Percentiles rank a stretch among this genome's conserved stretches.
Conservation (phyloP, 2,329 filamentous ascomycete species). For the Cercospora brassicicola region DNA sequence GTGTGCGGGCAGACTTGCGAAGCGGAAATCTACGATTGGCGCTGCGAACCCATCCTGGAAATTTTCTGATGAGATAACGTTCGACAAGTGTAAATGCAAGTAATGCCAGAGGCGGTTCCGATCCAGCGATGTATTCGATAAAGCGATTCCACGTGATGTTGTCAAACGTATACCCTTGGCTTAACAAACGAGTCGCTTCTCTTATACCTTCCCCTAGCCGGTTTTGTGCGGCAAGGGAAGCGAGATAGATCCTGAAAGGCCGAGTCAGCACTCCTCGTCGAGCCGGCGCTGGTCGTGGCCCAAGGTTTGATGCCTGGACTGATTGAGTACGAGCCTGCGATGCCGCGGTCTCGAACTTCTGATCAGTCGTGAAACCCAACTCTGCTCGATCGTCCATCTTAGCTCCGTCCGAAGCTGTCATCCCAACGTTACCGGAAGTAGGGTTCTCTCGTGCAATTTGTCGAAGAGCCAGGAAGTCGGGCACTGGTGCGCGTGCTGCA, state of each 20-base stretch:
- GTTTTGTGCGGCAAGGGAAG: conserved; percentile 54
- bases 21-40: conserved; percentile 36
- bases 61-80: conserved; percentile 71
- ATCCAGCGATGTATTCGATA: conserved; percentile 62
- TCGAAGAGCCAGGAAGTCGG: conserved; percentile 19
- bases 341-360: not conserved
- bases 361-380: conserved; percentile 16
- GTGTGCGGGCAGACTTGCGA: conserved; percentile 29
- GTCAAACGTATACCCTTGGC: conserved; percentile 71
- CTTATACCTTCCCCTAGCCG: conserved; percentile 41
- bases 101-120: conserved; percentile 50
- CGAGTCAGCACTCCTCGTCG: conserved; percentile 44
- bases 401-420: not conserved
- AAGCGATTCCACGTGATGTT: conserved; percentile 72
- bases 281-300: conserved; percentile 21
- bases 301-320: not conserved
- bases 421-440: not conserved
- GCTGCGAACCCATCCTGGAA: conserved; percentile 66
- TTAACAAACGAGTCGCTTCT: conserved; percentile 58
- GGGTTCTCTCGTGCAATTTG: not conserved
- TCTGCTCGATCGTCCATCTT: conserved; percentile 18
- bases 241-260: conserved; percentile 55
- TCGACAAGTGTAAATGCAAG: conserved; percentile 76
- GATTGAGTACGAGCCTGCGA: not conserved
- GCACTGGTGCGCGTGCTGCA: conserved; percentile 21